These are phyloP conservation scores for Oropetium thomaeum DNA, from an alignment of 176 grass and related monocot genomes.

Conservation along the genomic window DNA sequence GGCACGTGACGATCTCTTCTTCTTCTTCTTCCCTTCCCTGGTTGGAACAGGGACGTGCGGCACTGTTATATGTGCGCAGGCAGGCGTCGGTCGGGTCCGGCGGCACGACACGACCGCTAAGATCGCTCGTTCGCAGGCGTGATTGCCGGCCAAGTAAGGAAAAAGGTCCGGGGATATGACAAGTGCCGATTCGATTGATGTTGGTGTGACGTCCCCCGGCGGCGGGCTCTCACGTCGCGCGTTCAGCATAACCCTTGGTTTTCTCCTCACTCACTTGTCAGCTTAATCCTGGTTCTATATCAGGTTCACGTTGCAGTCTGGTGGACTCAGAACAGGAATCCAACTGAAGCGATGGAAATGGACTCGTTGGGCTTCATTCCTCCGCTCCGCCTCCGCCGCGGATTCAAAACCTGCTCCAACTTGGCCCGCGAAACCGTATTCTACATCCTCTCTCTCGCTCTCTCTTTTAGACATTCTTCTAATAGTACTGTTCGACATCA, in stretches of 20 bases:
- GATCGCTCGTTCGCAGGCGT: neutral
- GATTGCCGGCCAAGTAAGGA: neutral
- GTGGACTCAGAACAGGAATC: neutral
- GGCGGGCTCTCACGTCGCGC: neutral
- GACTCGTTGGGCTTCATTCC: neutral
- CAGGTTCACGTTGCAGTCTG: too few species aligned
- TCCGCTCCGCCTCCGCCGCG: too few species aligned
- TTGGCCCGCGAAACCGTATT: neutral
- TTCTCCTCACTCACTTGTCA: neutral
- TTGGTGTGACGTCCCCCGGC: neutral
- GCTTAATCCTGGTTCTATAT: neutral
- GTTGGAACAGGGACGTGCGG: neutral
- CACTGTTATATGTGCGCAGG: too few species aligned
- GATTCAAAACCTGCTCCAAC: neutral
- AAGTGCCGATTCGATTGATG: neutral
- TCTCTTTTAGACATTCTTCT: too few species aligned
- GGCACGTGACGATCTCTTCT: neutral
- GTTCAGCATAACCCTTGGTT: neutral
- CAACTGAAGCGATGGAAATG: neutral
- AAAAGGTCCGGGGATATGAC: neutral
- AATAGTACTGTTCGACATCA: too few species aligned
- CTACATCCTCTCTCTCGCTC: too few species aligned
- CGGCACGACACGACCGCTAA: too few species aligned
- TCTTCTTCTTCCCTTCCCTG: neutral
- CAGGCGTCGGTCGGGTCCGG: neutral